Percentiles rank a stretch among this genome's conserved stretches.
phyloP scores from a whole-genome alignment of 345 rosid species.

The Bruguiera parviflora region DNA sequence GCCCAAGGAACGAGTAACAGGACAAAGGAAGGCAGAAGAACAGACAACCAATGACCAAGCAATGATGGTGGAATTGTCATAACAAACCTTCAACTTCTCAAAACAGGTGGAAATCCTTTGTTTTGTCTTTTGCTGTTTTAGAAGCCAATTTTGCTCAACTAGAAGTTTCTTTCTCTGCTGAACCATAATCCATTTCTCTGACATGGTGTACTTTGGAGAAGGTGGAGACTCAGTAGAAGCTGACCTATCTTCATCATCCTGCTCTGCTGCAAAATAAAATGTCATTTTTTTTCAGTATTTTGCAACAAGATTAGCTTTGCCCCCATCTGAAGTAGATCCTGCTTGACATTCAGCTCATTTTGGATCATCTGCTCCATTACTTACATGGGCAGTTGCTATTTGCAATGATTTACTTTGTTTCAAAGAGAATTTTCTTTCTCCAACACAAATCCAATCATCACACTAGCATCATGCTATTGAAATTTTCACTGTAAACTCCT shows the following conservation, averaged over 20 bases:
- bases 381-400: conserved; percentile 6
- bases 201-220: conserved; percentile 69
- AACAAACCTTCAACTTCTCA: conserved; percentile 68
- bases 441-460: conserved; percentile 15
- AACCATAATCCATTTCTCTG: conserved; percentile 80
- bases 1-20: neutral
- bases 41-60: neutral
- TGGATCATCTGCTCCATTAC: conserved; percentile 15
- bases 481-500: conserved; percentile 17
- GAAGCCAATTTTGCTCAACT: conserved; percentile 53
- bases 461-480: conserved; percentile 9
- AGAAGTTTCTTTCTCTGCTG: conserved; percentile 52
- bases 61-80: neutral
- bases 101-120: conserved; percentile 53
- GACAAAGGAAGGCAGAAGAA: neutral
- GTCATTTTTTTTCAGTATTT: conserved; percentile 27
- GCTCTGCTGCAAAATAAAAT: conserved; percentile 35
- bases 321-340: conserved; percentile 14
- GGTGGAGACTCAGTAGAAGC: conserved; percentile 36
- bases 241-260: conserved; percentile 53
- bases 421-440: conserved; percentile 19
- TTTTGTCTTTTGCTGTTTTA: conserved; percentile 63
- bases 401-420: neutral
- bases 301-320: conserved; percentile 18
- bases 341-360: conserved; percentile 23